Evolutionary conservation across 495 filamentous ascomycete genomes (phyloP).

Genomic region (Terfezia claveryi): DNA sequence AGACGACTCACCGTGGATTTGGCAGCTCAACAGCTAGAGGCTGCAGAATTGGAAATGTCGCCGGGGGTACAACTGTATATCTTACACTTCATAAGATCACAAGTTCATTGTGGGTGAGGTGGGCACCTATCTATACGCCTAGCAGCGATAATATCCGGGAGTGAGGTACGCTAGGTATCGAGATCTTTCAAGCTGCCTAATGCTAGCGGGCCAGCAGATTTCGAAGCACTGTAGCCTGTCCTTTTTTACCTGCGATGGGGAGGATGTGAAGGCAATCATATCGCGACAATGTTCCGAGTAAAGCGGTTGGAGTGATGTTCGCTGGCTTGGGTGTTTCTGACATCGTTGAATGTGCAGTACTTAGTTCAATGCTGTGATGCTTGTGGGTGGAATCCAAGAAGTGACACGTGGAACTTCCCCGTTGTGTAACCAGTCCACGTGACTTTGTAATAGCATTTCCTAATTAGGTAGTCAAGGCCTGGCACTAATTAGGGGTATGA

Average conservation of each 20-base stretch:
- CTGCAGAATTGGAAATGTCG: slow-evolving; percentile 24
- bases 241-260: background rate
- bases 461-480: too few relatives aligned
- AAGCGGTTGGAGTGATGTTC: background rate
- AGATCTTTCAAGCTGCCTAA: background rate
- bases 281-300: background rate
- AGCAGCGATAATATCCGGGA: background rate
- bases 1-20: too few relatives aligned
- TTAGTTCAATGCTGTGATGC: too few relatives aligned
- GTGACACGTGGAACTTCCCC: too few relatives aligned
- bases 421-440: too few relatives aligned
- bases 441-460: too few relatives aligned
- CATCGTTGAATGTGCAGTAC: too few relatives aligned
- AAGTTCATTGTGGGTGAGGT: background rate
- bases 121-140: background rate
- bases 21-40: too few relatives aligned
- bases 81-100: background rate
- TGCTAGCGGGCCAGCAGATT: background rate
- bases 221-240: background rate
- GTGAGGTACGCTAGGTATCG: background rate
- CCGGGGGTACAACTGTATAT: slow-evolving; percentile 16
- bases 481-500: too few relatives aligned
- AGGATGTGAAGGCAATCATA: background rate
- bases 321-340: background rate
- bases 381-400: too few relatives aligned